These are phyloP conservation scores for Sporopachydermia lactativora DNA, from an alignment of 805 yeast genomes.

Conservation along the genomic window DNA sequence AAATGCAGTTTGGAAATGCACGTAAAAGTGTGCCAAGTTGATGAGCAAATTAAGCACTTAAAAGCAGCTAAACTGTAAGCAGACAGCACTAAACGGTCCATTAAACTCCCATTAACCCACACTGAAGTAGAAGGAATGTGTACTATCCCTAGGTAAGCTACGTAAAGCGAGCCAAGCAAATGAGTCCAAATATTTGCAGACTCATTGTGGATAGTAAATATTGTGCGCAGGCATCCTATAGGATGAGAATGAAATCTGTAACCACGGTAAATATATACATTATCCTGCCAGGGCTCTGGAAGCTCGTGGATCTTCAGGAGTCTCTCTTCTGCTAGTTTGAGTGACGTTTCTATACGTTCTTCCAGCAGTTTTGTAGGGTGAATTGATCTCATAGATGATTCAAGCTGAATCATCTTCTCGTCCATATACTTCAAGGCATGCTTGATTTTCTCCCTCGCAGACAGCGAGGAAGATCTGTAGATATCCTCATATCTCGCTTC, in stretches of 20 bases:
- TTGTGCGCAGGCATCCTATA: constrained; percentile 40
- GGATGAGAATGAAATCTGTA: constrained; percentile 70
- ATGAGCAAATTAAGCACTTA: constrained; percentile 66
- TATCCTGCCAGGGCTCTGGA: constrained; percentile 90
- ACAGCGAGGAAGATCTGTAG: neutral
- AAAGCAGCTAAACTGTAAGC: constrained; percentile 59
- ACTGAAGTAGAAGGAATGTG: constrained; percentile 52
- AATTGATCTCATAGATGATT: constrained; percentile 7
- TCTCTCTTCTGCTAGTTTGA: constrained; percentile 18
- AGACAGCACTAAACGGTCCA: constrained; percentile 40
- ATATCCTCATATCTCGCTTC: constrained; percentile 16
- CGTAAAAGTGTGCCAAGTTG: constrained; percentile 85
- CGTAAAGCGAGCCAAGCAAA: constrained; percentile 46
- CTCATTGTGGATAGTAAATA: constrained; percentile 67
- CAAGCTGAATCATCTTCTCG: constrained; percentile 11
- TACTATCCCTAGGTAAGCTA: constrained; percentile 39
- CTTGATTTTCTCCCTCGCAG: constrained; percentile 11
- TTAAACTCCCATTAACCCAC: constrained; percentile 23
- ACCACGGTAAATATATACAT: constrained; percentile 70
- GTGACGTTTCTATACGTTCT: constrained; percentile 13
- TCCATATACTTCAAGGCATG: constrained; percentile 21
- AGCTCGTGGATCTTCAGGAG: constrained; percentile 72
- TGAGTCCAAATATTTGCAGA: constrained; percentile 93
- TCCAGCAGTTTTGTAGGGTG: constrained; percentile 5
- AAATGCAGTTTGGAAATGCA: constrained; percentile 50